Base-by-base conservation (phyloP, 2,329 filamentous ascomycete genomes). In the Fusarium staphyleae region DNA sequence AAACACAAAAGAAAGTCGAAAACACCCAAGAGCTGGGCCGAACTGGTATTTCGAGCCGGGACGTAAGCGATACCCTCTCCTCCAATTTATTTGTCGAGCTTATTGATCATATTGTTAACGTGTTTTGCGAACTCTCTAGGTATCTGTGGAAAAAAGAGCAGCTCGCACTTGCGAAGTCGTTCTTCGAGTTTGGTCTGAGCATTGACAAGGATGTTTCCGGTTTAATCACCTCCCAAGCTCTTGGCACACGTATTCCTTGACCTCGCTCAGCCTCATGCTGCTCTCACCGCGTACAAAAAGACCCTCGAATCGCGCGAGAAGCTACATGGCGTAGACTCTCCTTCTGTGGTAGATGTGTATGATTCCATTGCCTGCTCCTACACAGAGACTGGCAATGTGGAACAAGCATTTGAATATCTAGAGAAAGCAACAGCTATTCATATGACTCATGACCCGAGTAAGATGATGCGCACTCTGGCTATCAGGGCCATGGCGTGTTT, bases 141-240 rank as follows among this genome's bases (percentile, higher is more conserved):
- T 47, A 47, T 18, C 18, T 47, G 15, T 47, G 43, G 43, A 34
- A 47, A 19, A 39, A 37, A 35, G 34, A 47, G 15, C 30, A 47
- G 15, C 22, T 24, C 14, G 22, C 22, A 5, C 24, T 39, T 14
- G 43, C 43, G 5, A 37, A 32, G 24, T 30, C 34, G 8, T 47
- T 47, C 33, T 47, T 47, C 22, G 34, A 47, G 34, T 37, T 47
- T 29, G 43, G 43, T 11, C 22, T 47, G 6, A 32, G 14, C 4
- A 47, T 30, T 22, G 22, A 19, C 14, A 11, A 30, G 10, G 43
- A 47, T 36, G 15, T 30, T 29, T 18, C 43, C 8, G 43, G 34
- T 14, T 26, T 34, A 18, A 37, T 47, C 24, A 22, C 43, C 9
- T 33, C 43, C 22, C 43, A 47, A 35, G 34, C 34, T 47, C 34